Base-by-base conservation (phyloP, 78 protist species). In the Chrysochromulina tobinii region DNA sequence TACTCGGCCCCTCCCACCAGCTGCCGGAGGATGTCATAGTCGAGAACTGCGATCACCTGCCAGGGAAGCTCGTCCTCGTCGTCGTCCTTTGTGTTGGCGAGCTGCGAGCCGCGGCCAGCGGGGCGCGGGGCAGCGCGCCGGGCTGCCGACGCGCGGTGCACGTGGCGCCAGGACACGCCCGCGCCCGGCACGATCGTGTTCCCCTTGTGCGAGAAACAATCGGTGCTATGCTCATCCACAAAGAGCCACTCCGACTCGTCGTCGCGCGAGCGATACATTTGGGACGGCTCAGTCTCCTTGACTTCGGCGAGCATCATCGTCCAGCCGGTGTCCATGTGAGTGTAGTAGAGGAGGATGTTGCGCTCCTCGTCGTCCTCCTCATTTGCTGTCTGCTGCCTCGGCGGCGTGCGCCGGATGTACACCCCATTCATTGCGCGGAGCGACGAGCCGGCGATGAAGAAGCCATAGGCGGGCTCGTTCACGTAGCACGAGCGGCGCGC, bases 21-120 rank as follows among this genome's bases (percentile, higher is more conserved):
- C 83, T 75, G 83, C 3, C 27, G 1, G 20, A 75, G 83, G 55
- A 79, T 79, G 21, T 54, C 87, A 7, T 12, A 18, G 61, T 79
- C 87, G 17, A 79, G 87, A 5, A 79, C 61, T 3, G 85, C 85
- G 59, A 77, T 77, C 61, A 77, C 83, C 61, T 79, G 87, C 87
- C 87, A 79, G 11, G 87, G 87, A 59, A 79, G 87, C 87, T 79
- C 64, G n/a, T 79, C 87, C 64, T 79, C 87, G 87, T 79, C 87
- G 87, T 79, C 87, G 21, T 53, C 64, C 18, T 20, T 3, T 2
- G 87, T 64, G 18, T 0, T 3, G 64, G 61, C 83, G 25, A 73
- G 57, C 77, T 21, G 27, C 27, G 9, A 2, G 27, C 27, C 55
- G 83, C 83, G 58, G 23, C 83, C 83, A 38, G 11, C 57, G 7